Conservation (phyloP, 2,329 filamentous ascomycete genomes). For the Scytalidium sp. region DNA sequence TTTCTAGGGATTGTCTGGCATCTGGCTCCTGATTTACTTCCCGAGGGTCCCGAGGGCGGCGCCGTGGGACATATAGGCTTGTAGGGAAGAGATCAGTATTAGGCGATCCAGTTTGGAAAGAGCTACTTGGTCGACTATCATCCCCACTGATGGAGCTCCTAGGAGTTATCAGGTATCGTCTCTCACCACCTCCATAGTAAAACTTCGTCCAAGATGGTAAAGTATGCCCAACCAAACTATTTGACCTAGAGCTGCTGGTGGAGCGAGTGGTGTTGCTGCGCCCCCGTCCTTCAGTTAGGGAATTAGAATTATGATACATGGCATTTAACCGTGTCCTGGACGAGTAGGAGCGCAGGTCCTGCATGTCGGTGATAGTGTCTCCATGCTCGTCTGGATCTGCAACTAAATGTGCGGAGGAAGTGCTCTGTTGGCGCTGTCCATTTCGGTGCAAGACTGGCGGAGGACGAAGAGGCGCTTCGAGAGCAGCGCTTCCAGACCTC, state of each 20-base stretch:
- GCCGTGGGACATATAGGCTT: slow-evolving; percentile 43
- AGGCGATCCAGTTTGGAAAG: slow-evolving; percentile 44
- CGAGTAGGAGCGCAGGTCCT: slow-evolving; percentile 47
- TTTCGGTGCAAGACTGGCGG: slow-evolving; percentile 37
- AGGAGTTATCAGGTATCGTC: slow-evolving; percentile 42
- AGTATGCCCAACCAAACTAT: slow-evolving; percentile 34
- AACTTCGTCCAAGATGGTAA: slow-evolving; percentile 51
- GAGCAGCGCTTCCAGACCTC: slow-evolving; percentile 28
- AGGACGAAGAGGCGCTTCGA: slow-evolving; percentile 43
- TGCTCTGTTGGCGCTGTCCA: slow-evolving; percentile 27
- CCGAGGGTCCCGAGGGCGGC: slow-evolving; percentile 39
- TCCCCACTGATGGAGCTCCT: slow-evolving; percentile 23
- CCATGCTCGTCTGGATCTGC: slow-evolving; percentile 62
- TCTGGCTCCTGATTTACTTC: slow-evolving; percentile 28
- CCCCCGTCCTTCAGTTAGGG: slow-evolving; percentile 3
- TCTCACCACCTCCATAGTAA: slow-evolving; percentile 69
- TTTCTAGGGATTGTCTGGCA: slow-evolving; percentile 26
- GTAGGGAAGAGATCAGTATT: slow-evolving; percentile 46
- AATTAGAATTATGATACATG: slow-evolving; percentile 41
- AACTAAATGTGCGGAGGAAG: slow-evolving; percentile 41
- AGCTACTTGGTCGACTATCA: slow-evolving; percentile 45
- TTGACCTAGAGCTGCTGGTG: slow-evolving; percentile 39
- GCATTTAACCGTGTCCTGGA: slow-evolving; percentile 53
- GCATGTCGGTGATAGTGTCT: slow-evolving; percentile 60
- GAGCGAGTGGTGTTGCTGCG: slow-evolving; percentile 29